A percentile compares a stretch with the other conserved stretches of the same genome.
Evolutionary conservation across 2,329 filamentous ascomycete genomes (phyloP).

Genomic region (Coniochaeta hoffmannii): DNA sequence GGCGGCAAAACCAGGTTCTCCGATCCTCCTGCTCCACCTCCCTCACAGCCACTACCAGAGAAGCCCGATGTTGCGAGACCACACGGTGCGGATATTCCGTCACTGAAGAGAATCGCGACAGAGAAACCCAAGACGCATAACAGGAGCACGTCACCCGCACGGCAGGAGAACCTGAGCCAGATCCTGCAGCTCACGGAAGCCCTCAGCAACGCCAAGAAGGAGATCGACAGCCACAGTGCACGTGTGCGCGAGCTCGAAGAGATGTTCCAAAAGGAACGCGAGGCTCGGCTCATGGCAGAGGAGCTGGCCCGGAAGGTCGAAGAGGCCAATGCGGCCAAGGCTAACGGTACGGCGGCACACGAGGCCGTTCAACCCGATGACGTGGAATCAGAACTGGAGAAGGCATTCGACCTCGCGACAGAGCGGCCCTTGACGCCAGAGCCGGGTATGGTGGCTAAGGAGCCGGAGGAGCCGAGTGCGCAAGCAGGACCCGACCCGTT

Average conservation of each 20-base stretch:
- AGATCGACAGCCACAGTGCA: constrained; percentile 75
- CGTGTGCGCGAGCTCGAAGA: constrained; percentile 77
- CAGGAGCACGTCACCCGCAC: constrained; percentile 48
- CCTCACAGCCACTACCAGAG: constrained; percentile 86
- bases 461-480: constrained; percentile 10
- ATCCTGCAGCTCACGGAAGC: constrained; percentile 81
- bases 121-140: constrained; percentile 59
- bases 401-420: constrained; percentile 35
- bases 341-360: constrained; percentile 29
- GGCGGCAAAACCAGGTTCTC: constrained; percentile 73
- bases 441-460: constrained; percentile 16
- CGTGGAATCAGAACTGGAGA: constrained; percentile 34
- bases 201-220: constrained; percentile 73
- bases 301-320: constrained; percentile 67
- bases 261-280: constrained; percentile 69
- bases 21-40: constrained; percentile 86
- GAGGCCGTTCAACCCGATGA: constrained; percentile 16
- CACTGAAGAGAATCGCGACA: constrained; percentile 68
- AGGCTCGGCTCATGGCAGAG: constrained; percentile 77
- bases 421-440: constrained; percentile 21
- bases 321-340: constrained; percentile 38
- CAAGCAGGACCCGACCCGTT: constrained; percentile 21
- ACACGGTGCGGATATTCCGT: constrained; percentile 38
- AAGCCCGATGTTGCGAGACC: constrained; percentile 66
- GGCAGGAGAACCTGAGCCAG: constrained; percentile 58